Evolutionary conservation across 257 asterid genomes (phyloP).

Genomic region (Osmanthus fragrans): DNA sequence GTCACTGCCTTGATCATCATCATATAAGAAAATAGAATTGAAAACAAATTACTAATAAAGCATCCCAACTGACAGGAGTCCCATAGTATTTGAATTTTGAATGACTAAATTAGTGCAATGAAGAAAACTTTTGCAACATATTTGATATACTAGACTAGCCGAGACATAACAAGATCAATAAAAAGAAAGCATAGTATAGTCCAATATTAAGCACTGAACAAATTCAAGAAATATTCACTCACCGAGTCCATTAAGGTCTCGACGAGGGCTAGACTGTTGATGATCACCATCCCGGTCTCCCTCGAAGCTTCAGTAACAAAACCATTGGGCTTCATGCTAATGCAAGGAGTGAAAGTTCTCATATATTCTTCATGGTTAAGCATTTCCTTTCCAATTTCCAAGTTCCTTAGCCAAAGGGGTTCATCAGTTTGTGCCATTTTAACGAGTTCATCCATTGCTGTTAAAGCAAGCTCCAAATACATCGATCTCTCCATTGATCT

Average conservation of each 20-base stretch:
- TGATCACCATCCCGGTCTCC: constrained; percentile 47
- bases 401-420: constrained; percentile 75
- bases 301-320: constrained; percentile 55
- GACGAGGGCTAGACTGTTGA: constrained; percentile 51
- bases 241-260: constrained; percentile 67
- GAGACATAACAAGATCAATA: not conserved
- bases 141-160: not conserved
- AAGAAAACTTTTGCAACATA: no score
- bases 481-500: constrained; percentile 73
- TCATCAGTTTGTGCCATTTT: constrained; percentile 69
- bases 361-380: constrained; percentile 49
- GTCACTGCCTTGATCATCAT: not conserved
- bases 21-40: not conserved
- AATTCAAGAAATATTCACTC: constrained; percentile 20
- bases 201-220: not conserved
- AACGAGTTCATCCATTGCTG: constrained; percentile 88
- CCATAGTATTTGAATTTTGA: no score
- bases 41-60: not conserved
- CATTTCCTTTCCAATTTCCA: constrained; percentile 54
- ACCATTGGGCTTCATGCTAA: constrained; percentile 50
- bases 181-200: not conserved
- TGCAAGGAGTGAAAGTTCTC: constrained; percentile 41
- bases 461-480: constrained; percentile 82
- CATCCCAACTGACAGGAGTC: not conserved
- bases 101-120: no score